These are phyloP conservation scores for Candolleomyces efflorescens DNA, from an alignment of 768 basidiomycete species.

Conservation along the genomic window DNA sequence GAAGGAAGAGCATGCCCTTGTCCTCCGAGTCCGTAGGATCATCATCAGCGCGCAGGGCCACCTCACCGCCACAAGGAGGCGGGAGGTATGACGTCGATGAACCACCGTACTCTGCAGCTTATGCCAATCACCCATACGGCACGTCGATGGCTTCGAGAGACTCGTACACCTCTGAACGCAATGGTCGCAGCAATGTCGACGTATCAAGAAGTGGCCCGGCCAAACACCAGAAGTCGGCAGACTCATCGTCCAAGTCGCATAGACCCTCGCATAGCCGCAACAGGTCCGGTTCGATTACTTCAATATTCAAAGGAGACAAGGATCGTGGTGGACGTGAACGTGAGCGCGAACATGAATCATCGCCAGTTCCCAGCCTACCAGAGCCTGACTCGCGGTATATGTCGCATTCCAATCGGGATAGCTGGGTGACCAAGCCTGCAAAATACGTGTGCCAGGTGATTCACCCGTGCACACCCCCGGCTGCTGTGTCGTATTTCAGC, in stretches of 20 bases:
- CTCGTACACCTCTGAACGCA: constrained; percentile 5
- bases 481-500: constrained; percentile 60
- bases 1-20: constrained; percentile 52
- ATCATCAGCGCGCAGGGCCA: not conserved
- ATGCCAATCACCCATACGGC: constrained; percentile 6
- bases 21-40: constrained; percentile 5
- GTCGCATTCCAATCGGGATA: constrained; percentile 30
- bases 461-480: constrained; percentile 64
- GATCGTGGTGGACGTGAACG: not conserved
- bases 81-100: not conserved
- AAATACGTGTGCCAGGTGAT: constrained; percentile 68
- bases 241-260: constrained; percentile 12
- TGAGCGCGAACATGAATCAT: constrained; percentile 11
- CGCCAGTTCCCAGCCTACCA: constrained; percentile 7
- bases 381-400: constrained; percentile 16
- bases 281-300: constrained; percentile 31
- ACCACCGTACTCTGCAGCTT: constrained; percentile 5
- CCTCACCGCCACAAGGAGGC: not conserved
- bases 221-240: not conserved
- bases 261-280: constrained; percentile 22
- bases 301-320: constrained; percentile 27
- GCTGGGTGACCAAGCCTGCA: constrained; percentile 43
- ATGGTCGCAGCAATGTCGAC: constrained; percentile 1
- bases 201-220: not conserved
- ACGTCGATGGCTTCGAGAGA: constrained; percentile 3